A percentile compares a stretch with the other conserved stretches of the same genome.
phyloP scores from a whole-genome alignment of 2,329 filamentous ascomycete genomes.

The Diplocarpon mali region DNA sequence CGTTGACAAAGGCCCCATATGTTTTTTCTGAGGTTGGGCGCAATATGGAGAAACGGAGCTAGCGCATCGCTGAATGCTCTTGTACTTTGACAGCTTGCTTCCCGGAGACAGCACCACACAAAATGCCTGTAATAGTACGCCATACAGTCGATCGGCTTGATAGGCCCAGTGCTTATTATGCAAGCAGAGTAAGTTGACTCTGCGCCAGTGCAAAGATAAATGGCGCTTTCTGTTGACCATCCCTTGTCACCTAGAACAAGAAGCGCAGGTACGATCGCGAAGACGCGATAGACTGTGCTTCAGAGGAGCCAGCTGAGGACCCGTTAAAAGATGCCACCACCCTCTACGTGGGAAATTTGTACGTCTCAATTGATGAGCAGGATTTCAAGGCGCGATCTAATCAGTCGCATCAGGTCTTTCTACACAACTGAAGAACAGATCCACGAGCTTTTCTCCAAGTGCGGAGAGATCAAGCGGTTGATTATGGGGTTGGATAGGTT shows the following conservation, averaged over 20 bases:
- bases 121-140: constrained; percentile 30
- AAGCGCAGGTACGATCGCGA: constrained; percentile 42
- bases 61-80: constrained; percentile 14
- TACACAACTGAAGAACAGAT: constrained; percentile 99
- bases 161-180: constrained; percentile 88
- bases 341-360: constrained; percentile 95
- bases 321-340: constrained; percentile 81
- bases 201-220: neutral
- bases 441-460: constrained; percentile 91
- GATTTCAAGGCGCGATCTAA: constrained; percentile 3
- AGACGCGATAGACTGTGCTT: constrained; percentile 35
- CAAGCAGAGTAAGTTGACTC: constrained; percentile 54
- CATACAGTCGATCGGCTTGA: constrained; percentile 87
- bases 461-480: constrained; percentile 94
- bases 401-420: constrained; percentile 54
- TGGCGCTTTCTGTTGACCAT: constrained; percentile 13
- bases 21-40: constrained; percentile 15
- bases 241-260: constrained; percentile 34
- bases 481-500: constrained; percentile 97
- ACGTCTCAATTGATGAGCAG: constrained; percentile 28
- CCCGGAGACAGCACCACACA: constrained; percentile 12
- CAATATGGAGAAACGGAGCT: constrained; percentile 6
- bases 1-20: constrained; percentile 14
- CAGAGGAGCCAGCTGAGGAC: constrained; percentile 53
- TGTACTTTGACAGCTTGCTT: neutral